Evolutionary conservation across 2,329 filamentous ascomycete genomes (phyloP).

Genomic region (Talaromyces amestolkiae): DNA sequence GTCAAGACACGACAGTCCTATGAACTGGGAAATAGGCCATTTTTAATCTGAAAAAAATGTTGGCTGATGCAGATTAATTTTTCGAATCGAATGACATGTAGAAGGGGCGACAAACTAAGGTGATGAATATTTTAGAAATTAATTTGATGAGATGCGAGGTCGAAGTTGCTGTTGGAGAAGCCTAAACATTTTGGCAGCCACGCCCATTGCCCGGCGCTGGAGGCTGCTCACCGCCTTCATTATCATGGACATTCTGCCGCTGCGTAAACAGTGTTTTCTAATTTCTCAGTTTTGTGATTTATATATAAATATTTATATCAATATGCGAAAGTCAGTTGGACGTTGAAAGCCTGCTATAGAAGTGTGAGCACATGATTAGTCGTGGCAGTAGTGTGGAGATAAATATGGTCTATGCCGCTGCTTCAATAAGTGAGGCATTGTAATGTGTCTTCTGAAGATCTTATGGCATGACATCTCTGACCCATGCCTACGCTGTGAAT

Average conservation of each 20-base stretch:
- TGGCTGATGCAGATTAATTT: not conserved
- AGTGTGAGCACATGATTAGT: too few species aligned
- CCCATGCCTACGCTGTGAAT: not conserved
- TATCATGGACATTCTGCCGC: not conserved
- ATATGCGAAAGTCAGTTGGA: not conserved
- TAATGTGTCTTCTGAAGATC: too few species aligned
- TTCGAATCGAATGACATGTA: not conserved
- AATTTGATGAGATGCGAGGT: not conserved
- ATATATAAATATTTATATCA: not conserved
- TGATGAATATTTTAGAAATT: conserved; percentile 11
- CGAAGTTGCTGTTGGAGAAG: not conserved
- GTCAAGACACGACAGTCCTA: not conserved
- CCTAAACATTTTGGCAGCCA: not conserved
- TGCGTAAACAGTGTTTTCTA: not conserved
- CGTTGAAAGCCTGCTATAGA: too few species aligned
- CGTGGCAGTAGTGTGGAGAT: too few species aligned
- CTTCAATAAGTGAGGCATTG: not conserved
- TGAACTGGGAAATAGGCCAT: too few species aligned
- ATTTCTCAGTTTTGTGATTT: not conserved
- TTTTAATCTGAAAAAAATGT: not conserved
- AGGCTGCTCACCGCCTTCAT: not conserved
- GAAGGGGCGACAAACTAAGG: not conserved
- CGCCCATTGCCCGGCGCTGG: not conserved
- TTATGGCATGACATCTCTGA: not conserved
- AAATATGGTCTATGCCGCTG: not conserved